Conservation (phyloP, 805 yeast species). For the Kluyveromyces siamensis region DNA sequence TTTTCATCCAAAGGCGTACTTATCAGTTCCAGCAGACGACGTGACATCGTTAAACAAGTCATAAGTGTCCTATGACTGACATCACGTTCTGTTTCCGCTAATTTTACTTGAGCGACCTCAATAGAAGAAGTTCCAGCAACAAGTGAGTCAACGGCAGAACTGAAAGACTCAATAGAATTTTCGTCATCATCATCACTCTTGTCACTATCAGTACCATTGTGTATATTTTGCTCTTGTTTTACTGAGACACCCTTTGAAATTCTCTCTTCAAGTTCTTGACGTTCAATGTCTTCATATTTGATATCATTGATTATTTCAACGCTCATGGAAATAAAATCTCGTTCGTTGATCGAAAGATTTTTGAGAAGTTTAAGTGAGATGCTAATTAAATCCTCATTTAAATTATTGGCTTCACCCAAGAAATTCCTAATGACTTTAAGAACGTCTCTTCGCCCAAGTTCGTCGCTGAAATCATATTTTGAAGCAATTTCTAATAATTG, state of each 20-base stretch:
- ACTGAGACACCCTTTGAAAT: conserved; percentile 8
- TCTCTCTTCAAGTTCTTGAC: conserved; percentile 25
- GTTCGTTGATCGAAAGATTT: conserved; percentile 65
- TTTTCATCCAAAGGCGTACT: conserved; percentile 58
- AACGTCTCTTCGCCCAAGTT: conserved; percentile 78
- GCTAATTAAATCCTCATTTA: conserved; percentile 45
- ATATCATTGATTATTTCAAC: conserved; percentile 83
- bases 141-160: conserved; percentile 36
- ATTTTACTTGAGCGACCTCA: conserved; percentile 9
- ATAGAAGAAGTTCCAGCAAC: conserved; percentile 17
- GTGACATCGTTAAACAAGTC: conserved; percentile 61
- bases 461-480: conserved; percentile 80
- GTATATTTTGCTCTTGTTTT: conserved; percentile 2
- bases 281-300: conserved; percentile 51
- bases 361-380: conserved; percentile 57
- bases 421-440: conserved; percentile 48
- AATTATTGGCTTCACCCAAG: conserved; percentile 43
- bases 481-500: conserved; percentile 63
- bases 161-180: conserved; percentile 36
- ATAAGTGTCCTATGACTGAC: conserved; percentile 37
- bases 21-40: conserved; percentile 58
- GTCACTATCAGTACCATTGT: conserved; percentile 11
- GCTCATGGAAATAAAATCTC: conserved; percentile 75
- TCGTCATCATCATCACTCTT: conserved; percentile 27
- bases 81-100: conserved; percentile 13